Percentiles rank a stretch among this genome's conserved stretches.
phyloP scores from a whole-genome alignment of 805 yeast species.

The Citeromyces nyonsensis region DNA sequence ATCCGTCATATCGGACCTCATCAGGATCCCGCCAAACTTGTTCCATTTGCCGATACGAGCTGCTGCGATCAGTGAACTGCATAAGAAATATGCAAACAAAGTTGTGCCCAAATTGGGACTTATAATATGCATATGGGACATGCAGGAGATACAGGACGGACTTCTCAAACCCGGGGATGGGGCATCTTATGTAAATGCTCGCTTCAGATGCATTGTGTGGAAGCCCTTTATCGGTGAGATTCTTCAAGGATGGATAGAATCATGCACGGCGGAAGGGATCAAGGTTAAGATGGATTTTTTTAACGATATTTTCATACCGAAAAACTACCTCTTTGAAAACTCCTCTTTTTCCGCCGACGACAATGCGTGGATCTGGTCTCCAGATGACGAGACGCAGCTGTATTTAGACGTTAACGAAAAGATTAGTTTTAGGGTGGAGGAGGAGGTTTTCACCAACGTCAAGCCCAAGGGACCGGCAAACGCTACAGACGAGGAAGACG shows the following conservation, averaged over 20 bases:
- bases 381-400: constrained; percentile 58
- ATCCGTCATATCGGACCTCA: constrained; percentile 66
- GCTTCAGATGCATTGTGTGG: constrained; percentile 67
- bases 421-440: constrained; percentile 82
- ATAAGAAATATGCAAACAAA: constrained; percentile 74
- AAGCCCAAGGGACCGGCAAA: constrained; percentile 63
- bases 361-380: constrained; percentile 89
- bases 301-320: constrained; percentile 85
- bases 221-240: constrained; percentile 93
- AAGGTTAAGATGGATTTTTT: constrained; percentile 77
- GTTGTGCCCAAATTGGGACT: constrained; percentile 76
- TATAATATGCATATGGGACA: constrained; percentile 74
- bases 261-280: constrained; percentile 78
- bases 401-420: constrained; percentile 85
- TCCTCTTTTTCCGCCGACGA: constrained; percentile 34
- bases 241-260: constrained; percentile 82
- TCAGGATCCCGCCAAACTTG: constrained; percentile 77
- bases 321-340: constrained; percentile 59
- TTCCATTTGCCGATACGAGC: constrained; percentile 59
- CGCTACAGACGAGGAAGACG: constrained; percentile 11
- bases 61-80: constrained; percentile 68
- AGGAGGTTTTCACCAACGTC: constrained; percentile 70
- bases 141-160: constrained; percentile 75
- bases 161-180: constrained; percentile 91
- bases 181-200: constrained; percentile 61